phyloP scores from a whole-genome alignment of 1,284 basidiomycete species.

The Anthracocystis walkeri region DNA sequence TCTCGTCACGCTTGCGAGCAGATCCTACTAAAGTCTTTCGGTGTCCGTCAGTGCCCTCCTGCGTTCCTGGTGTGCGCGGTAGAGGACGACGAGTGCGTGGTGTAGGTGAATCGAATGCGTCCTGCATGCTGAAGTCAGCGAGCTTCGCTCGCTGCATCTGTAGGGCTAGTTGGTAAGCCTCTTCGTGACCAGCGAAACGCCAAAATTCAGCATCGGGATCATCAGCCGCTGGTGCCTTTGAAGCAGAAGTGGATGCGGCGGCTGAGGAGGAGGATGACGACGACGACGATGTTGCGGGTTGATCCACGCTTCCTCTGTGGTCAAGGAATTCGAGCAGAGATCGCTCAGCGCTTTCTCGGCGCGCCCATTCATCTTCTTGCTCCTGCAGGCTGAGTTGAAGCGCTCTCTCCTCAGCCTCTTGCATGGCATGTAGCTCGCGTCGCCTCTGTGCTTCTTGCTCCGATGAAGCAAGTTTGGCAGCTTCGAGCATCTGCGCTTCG shows the following conservation, averaged over 20 bases:
- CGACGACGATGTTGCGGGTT: constrained; percentile 5
- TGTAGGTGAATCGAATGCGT: not conserved
- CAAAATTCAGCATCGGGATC: constrained; percentile 44
- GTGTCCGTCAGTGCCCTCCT: not conserved
- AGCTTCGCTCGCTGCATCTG: constrained; percentile 39
- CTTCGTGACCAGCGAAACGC: constrained; percentile 43
- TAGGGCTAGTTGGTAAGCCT: constrained; percentile 43
- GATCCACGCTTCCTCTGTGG: not conserved
- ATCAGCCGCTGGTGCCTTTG: not conserved
- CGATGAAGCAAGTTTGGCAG: constrained; percentile 29
- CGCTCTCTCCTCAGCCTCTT: constrained; percentile 39
- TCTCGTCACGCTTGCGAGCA: constrained; percentile 5
- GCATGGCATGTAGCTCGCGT: constrained; percentile 19
- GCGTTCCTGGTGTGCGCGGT: constrained; percentile 20
- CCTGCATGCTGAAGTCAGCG: not conserved
- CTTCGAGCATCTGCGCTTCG: constrained; percentile 38
- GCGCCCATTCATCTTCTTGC: constrained; percentile 52
- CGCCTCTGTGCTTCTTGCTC: constrained; percentile 20
- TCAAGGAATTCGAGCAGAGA: constrained; percentile 41
- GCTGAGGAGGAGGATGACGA: not conserved
- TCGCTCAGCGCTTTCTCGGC: constrained; percentile 45
- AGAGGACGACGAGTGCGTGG: constrained; percentile 22
- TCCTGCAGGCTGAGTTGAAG: constrained; percentile 43
- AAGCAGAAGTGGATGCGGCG: not conserved
- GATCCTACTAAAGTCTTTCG: not conserved